Conservation (phyloP, 2,329 filamentous ascomycete genomes). For the Coniosporium tulheliwenetii region DNA sequence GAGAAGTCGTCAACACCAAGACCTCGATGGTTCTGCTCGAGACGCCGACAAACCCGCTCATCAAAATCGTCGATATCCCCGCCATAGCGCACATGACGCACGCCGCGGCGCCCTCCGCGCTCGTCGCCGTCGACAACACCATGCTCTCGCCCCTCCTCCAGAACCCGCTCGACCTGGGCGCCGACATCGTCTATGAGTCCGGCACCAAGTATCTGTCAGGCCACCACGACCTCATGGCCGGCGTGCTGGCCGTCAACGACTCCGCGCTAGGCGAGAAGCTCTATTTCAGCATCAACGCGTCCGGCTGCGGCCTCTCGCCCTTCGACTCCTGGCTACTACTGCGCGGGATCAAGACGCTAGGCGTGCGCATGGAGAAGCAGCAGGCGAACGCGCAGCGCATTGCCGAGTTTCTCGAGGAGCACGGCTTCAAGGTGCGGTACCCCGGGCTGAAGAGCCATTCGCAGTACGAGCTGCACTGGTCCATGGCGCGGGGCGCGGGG, state of each 20-base stretch:
- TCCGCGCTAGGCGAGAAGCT: conserved; percentile 68
- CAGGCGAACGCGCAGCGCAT: conserved; percentile 84
- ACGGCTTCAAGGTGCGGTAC: conserved; percentile 90
- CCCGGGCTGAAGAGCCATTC: conserved; percentile 89
- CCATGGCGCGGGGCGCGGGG: conserved; percentile 84
- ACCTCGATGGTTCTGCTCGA: conserved; percentile 93
- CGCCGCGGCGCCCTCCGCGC: conserved; percentile 56
- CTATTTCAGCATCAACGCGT: conserved; percentile 94
- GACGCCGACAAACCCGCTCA: conserved; percentile 91
- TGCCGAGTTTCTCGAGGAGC: conserved; percentile 77
- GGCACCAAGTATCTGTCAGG: conserved; percentile 97
- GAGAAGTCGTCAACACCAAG: conserved; percentile 54
- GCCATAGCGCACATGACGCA: conserved; percentile 65
- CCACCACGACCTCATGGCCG: conserved; percentile 98
- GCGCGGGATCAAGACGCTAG: conserved; percentile 88
- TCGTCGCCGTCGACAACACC: conserved; percentile 94
- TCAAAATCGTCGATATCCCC: conserved; percentile 91
- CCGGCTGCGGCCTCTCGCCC: conserved; percentile 82
- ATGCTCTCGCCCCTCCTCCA: conserved; percentile 94
- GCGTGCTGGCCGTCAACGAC: conserved; percentile 86
- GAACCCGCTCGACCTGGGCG: conserved; percentile 86
- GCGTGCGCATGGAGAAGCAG: conserved; percentile 97
- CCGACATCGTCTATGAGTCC: conserved; percentile 93
- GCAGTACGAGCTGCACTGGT: conserved; percentile 92
- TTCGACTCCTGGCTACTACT: conserved; percentile 95